Base-by-base conservation (phyloP, 441 rosid genomes). In the Manihot esculenta region DNA sequence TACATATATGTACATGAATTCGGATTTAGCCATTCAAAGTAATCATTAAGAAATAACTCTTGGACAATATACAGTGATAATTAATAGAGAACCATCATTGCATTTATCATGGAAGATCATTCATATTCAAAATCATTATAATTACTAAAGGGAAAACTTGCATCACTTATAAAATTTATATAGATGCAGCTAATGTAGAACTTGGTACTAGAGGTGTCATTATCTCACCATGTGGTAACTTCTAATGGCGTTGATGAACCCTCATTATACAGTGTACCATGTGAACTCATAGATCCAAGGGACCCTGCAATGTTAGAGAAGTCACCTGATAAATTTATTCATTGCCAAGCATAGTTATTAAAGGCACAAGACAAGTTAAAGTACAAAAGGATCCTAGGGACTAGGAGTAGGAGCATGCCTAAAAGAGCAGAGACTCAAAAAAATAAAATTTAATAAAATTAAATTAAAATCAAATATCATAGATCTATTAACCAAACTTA, bases 161-260 rank as follows among this genome's bases (percentile, higher is more conserved):
- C 13, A 13, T 23, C 14, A 23, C 14, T 56, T 13, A 56, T 56
- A 56, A 15, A 23, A 65, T 65, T 38, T 26, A 55, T 44, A 23
- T 53, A 15, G 15, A 50, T n/a, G 47, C 33, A 9, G 53, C 65
- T 35, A 30, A 61, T 20, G 24, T n/a, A 48, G 26, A 62, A 44
- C 49, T 21, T 12, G 61, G 35, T 26, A 50, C 33, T 23, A 63
- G 64, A 78, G 69, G 48, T 70, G 88, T 84, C 67, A 90, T 96
- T 97, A 94, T 68, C 88, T 84, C 67, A 90, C 97, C 99, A 94
- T 13, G 97, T 89, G 51, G 82, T 54, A 76, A 87, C 80, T 69
- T 79, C 84, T 26, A 84, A 62, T 75, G 83, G 63, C 57, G 76
- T 72, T 6, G 86, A 67, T 18, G 77, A 77, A 26, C 50, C 78